Evolutionary conservation across 768 basidiomycete species (phyloP), one percentile per base, ranked within the genome.

Genomic region (Mycena rosella): DNA sequence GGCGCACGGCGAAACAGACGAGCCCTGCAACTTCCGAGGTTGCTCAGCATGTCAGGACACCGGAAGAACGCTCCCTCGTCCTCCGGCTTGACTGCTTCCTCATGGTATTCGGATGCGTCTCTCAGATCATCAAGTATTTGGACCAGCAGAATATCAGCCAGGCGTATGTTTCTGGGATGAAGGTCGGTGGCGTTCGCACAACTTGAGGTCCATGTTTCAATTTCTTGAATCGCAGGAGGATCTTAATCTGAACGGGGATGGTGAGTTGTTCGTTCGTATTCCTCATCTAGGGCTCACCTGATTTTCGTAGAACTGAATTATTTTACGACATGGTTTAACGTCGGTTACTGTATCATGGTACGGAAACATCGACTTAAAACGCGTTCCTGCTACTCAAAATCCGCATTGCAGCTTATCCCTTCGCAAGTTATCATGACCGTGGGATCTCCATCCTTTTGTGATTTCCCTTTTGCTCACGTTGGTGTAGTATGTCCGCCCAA

Each of bases 111-210:
- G 49, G 49, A 51, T 51, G 49, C 11, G 49, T 51, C 26, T 51
- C 49, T 9, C 49, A 51, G n/a, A 29, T 51, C 49, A 51, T 51
- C 49, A 51, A 51, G 27, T 51, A 51, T 30, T 17, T 51, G 49
- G 49, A 51, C 49, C 49, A 51, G 27, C 49, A 51, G 49, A 51
- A 51, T 29, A 51, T 51, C 26, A 51, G 29, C 18, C 49, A 51
- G 49, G 49, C 49, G 20, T 51, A 51, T 20, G 49, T 51, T 30
- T 51, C 49, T 51, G 49, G 49, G 49, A 51, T 51, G 49, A 51
- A 51, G 49, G 49, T 51, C 2, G 18, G 49, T 30, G 10, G 13
- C 14, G 2, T 26, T 51, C 9, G 22, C 29, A 30, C 27, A 30
- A 17, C 26, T 29, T 11, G 3, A 29, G 14, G 24, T 26, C 18